Base-by-base conservation (phyloP, 2,329 filamentous ascomycete species). In the Exutisphaerella laricina region DNA sequence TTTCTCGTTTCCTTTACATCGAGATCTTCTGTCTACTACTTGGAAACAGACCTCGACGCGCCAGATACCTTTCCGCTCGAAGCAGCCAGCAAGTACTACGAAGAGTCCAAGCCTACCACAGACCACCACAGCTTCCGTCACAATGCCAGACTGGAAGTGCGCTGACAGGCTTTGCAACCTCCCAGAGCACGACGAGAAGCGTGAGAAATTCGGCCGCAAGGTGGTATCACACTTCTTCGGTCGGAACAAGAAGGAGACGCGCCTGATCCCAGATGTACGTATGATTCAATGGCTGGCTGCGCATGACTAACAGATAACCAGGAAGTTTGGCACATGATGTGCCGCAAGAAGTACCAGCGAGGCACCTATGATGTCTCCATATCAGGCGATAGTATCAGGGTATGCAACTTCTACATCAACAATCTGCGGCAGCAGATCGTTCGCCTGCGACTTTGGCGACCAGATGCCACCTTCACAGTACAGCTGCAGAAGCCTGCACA, bases 311-410 rank as follows among this genome's bases (percentile, higher is more conserved):
- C 22, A 38, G 79, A 59, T 12, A 9, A 12, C 13, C 33, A 35
- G 33, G 33, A 35, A 8, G 33, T 35, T 21, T 35, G 33, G 33
- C 25, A 32, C 34, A 14, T 36, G 33, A 35, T 41, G 26, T 92
- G 87, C 62, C 78, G 86, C 25, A 89, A 89, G 59, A 84, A 89
- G 58, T 92, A 92, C 61, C 87, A 92, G 64, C 78, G 85, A 5
- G 40, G 34, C 14, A 49, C 45, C 21, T 63, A 62, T 45, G 43
- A 43, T 30, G 49, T 44, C 14, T 46, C 48, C 21, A 51, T 54
- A 22, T 43, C 22, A n/a, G 37, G 30, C 13, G 33, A 23, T 25
- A 37, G 17, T 21, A 39, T 26, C 22, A 29, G 25, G 22, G 17
- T 26, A 12, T 40, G 38, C 35, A 18, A 34, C 3, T 53, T 49